Evolutionary conservation across 192 early-diverging fungal species (phyloP).

Genomic region (Jimgerdemannia flammicorona): DNA sequence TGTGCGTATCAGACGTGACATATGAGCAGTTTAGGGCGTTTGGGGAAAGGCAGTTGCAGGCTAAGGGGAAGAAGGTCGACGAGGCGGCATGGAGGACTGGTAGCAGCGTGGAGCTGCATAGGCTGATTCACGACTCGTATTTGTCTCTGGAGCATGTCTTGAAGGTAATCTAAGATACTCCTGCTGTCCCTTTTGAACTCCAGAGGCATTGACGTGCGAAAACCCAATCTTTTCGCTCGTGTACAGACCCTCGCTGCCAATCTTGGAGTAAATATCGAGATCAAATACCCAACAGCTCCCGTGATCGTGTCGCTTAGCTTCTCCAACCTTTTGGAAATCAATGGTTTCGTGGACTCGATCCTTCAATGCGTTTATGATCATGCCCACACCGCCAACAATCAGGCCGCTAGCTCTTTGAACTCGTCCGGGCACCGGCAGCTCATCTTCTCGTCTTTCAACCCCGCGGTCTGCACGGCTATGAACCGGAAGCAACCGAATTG

Average conservation of each 20-base stretch:
- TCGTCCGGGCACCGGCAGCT: conserved; percentile 45
- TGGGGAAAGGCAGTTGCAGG: conserved; percentile 23
- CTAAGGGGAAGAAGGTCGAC: conserved; percentile 18
- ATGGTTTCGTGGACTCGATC: conserved; percentile 84
- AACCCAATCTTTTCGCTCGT: background rate
- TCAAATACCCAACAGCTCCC: conserved; percentile 80
- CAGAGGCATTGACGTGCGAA: background rate
- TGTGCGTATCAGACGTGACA: conserved; percentile 50
- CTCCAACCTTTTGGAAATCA: conserved; percentile 65
- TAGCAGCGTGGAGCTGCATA: conserved; percentile 5
- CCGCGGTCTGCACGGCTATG: conserved; percentile 84
- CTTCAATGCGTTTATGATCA: conserved; percentile 84
- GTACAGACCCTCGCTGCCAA: conserved; percentile 59
- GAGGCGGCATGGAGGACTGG: conserved; percentile 7
- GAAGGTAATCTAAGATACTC: conserved; percentile 44
- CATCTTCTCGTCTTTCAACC: conserved; percentile 92
- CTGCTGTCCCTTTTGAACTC: too few relatives aligned
- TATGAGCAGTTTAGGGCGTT: conserved; percentile 46
- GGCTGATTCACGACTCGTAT: conserved; percentile 16
- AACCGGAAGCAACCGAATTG: conserved; percentile 99
- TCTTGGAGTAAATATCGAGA: conserved; percentile 82
- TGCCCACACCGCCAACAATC: conserved; percentile 31
- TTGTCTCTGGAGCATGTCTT: conserved; percentile 70
- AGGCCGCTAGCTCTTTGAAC: conserved; percentile 14
- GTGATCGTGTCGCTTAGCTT: conserved; percentile 49